phyloP scores from a whole-genome alignment of 2,329 filamentous ascomycete species.

The Cercospora brassicicola region DNA sequence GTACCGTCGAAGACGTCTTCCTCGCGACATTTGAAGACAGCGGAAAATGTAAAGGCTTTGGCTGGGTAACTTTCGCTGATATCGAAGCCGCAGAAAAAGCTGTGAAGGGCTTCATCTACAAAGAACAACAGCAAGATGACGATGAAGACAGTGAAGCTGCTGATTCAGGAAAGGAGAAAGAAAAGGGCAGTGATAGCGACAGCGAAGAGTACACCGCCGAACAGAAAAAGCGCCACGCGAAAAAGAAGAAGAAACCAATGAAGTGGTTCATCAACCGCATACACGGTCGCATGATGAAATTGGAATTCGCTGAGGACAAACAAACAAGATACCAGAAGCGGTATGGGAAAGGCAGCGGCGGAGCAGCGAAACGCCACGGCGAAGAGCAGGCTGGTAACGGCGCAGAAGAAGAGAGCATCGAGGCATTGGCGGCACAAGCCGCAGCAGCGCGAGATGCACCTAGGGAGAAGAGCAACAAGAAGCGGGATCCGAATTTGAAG shows the following conservation, averaged over 20 bases:
- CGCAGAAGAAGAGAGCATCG: slow-evolving; percentile 24
- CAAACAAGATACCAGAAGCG: slow-evolving; percentile 89
- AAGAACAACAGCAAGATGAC: slow-evolving; percentile 57
- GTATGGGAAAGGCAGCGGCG: slow-evolving; percentile 65
- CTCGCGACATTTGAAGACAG: slow-evolving; percentile 94
- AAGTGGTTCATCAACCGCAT: slow-evolving; percentile 85
- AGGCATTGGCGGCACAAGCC: slow-evolving; percentile 21
- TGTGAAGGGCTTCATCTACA: slow-evolving; percentile 76
- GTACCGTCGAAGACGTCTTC: slow-evolving; percentile 77
- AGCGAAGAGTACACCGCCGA: slow-evolving; percentile 40
- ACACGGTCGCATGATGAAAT: slow-evolving; percentile 74
- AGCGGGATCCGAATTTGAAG: slow-evolving; percentile 33
- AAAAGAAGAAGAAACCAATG: slow-evolving; percentile 48
- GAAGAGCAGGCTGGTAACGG: slow-evolving; percentile 52
- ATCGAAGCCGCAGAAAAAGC: slow-evolving; percentile 71
- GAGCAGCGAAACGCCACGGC: slow-evolving; percentile 13
- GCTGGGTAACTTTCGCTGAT: slow-evolving; percentile 88
- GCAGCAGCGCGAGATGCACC: slow-evolving; percentile 25
- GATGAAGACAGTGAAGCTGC: slow-evolving; percentile 56
- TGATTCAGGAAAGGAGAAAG: slow-evolving; percentile 41
- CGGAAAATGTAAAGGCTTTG: slow-evolving; percentile 97
- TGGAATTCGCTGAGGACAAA: slow-evolving; percentile 92
- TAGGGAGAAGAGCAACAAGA: slow-evolving; percentile 29
- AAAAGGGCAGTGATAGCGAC: slow-evolving; percentile 11
- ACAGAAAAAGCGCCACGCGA: slow-evolving; percentile 38